phyloP scores from a whole-genome alignment of 495 filamentous ascomycete genomes.

The Penicillium longicatenatum region DNA sequence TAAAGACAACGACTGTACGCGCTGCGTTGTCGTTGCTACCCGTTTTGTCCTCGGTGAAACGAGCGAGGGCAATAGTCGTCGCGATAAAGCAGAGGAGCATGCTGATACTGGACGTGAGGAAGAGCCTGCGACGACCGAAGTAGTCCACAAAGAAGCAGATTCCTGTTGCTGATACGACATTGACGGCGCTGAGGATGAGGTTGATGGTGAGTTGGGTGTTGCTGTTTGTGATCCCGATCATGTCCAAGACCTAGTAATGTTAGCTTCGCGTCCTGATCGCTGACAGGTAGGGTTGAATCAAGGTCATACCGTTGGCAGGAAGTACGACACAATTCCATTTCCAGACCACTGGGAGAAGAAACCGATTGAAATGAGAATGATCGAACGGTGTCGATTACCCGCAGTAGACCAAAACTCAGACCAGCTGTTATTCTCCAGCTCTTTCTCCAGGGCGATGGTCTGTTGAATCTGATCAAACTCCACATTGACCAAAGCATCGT shows the following conservation, averaged over 20 bases:
- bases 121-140: constrained; percentile 40
- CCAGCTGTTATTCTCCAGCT: constrained; percentile 30
- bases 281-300: constrained; percentile 9
- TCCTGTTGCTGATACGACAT: constrained; percentile 37
- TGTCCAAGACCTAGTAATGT: constrained; percentile 49
- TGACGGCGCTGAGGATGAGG: constrained; percentile 39
- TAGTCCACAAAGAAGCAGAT: constrained; percentile 46
- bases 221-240: constrained; percentile 52
- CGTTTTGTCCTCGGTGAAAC: constrained; percentile 2
- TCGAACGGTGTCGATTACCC: constrained; percentile 64
- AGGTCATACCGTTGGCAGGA: constrained; percentile 36
- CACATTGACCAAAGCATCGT: constrained; percentile 20
- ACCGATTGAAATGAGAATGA: constrained; percentile 59
- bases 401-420: constrained; percentile 63
- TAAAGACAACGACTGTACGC: constrained; percentile 57
- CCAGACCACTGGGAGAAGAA: constrained; percentile 53
- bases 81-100: constrained; percentile 37
- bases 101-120: constrained; percentile 37
- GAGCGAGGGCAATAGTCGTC: constrained; percentile 35
- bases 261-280: not conserved
- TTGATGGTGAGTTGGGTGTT: constrained; percentile 45
- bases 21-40: constrained; percentile 28
- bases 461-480: constrained; percentile 32
- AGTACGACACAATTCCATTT: constrained; percentile 44
- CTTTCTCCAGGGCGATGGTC: constrained; percentile 29